Conservation (phyloP, 176 grass and related monocot species). For the Oryza officinalis region DNA sequence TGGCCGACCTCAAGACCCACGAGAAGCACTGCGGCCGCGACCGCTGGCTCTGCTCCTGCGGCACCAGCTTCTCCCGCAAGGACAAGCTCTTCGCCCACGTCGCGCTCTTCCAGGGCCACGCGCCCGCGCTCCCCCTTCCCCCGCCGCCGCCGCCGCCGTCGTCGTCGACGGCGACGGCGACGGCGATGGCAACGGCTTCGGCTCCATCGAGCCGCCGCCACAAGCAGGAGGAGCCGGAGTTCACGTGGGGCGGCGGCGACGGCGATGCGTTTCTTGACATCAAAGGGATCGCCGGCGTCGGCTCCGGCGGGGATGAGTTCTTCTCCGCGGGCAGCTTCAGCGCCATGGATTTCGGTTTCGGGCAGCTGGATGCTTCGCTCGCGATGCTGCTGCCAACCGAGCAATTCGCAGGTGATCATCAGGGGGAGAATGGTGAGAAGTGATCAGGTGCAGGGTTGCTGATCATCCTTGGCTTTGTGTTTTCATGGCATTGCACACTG, state of each 20-base stretch:
- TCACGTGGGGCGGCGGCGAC: conserved; percentile 31
- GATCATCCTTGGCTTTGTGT: background rate
- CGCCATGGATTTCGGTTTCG: conserved; percentile 52
- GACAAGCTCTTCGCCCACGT: conserved; percentile 82
- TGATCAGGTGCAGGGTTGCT: conserved; percentile 2
- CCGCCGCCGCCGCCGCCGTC: no score
- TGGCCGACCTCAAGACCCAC: conserved; percentile 78
- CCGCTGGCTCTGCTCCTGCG: conserved; percentile 79
- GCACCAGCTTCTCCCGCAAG: conserved; percentile 77
- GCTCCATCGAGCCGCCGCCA: no score
- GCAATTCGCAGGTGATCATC: background rate
- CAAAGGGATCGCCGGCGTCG: conserved; percentile 12
- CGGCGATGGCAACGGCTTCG: no score
- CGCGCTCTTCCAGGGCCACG: conserved; percentile 75
- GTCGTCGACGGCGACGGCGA: no score
- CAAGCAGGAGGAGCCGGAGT: conserved; percentile 5
- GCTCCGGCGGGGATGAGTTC: background rate
- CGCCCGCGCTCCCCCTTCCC: conserved; percentile 39
- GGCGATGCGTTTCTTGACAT: conserved; percentile 29
- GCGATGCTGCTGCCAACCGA: conserved; percentile 29
- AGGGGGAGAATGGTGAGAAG: conserved; percentile 25
- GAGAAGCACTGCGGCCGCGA: conserved; percentile 74
- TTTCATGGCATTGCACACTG: background rate
- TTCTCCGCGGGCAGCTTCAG: conserved; percentile 48
- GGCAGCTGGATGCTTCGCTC: conserved; percentile 38